Evolutionary conservation across 352 stramenopile genomes (phyloP), one percentile per base, ranked within the genome.

Genomic region (Phytophthora crassamura): DNA sequence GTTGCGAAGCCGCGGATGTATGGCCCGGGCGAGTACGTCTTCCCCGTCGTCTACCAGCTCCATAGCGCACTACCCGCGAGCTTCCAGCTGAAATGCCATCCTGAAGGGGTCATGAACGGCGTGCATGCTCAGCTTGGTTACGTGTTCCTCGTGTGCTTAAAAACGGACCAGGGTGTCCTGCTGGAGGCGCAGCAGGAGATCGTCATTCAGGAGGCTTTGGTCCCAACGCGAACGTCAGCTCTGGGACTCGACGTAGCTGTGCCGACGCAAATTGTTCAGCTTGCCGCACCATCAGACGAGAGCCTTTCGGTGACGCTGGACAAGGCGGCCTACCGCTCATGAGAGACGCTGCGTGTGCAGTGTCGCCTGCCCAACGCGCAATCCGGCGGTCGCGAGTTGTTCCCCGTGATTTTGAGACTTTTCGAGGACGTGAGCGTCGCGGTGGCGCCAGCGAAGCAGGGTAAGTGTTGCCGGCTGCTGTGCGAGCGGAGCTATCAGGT

Each of bases 11-110:
- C 49, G 5, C 53, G 36, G 49, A 62, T 69, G n/a, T 61, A 69
- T 11, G 33, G 51, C 2, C 45, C 58, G 7, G 64, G 64, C 36
- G 57, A 52, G 52, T 64, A 67, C 30, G 53, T 61, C 14, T 68
- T 69, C 20, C 38, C 64, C 3, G 46, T 64, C 25, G 59, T 69
- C 16, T 73, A 69, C 52, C 49, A 64, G 20, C 58, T 73, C 14
- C 52, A 60, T 33, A 47, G 45, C 7, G 33, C 42, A 3, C 36
- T 68, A 6, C 58, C 64, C 4, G 34, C 51, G 12, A 57, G 30
- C 2, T 71, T 60, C 43, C 56, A 67, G 7, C 50, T 59, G 10
- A 62, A 72, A 22, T 46, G 43, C 36, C 45, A 45, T 32, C 20
- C 30, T 34, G 38, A 59, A 20, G 38, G 43, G 0, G 11, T 22